Conservation (phyloP, 352 stramenopile genomes). For the Globisporangium recalcitrans region DNA sequence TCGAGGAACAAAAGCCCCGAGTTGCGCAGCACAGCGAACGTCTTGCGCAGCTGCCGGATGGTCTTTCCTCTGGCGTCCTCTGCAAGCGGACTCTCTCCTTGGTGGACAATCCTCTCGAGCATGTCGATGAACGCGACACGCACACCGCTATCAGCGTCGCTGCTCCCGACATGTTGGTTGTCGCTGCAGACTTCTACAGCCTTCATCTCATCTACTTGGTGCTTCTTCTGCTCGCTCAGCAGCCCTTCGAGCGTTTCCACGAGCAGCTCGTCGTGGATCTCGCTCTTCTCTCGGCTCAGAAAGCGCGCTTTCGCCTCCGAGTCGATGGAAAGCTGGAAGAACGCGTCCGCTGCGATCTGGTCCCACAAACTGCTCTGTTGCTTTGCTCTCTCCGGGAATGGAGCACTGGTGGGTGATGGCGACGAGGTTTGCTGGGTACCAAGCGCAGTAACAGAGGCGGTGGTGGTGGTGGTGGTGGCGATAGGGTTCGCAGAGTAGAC, state of each 20-base stretch:
- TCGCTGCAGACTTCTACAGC: neutral
- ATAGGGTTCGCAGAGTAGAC: conserved; percentile 28
- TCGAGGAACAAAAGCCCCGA: conserved; percentile 54
- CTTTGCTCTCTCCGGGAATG: neutral
- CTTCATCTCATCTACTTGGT: no score
- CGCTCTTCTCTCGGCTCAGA: conserved; percentile 13
- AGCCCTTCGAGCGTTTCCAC: conserved; percentile 33
- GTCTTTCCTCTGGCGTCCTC: neutral
- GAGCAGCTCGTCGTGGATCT: conserved; percentile 27
- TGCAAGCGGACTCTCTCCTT: neutral
- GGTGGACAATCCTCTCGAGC: conserved; percentile 1
- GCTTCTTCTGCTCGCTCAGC: conserved; percentile 23
- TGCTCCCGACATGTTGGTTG: neutral
- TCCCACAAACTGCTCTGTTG: conserved; percentile 29
- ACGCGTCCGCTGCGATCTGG: conserved; percentile 27
- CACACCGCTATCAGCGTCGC: neutral
- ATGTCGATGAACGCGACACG: conserved; percentile 16
- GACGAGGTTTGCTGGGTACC: neutral
- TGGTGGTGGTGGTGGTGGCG: neutral
- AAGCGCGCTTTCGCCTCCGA: conserved; percentile 25
- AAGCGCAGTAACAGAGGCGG: neutral
- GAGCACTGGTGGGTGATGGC: neutral
- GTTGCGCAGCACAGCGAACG: conserved; percentile 38
- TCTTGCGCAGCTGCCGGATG: conserved; percentile 24
- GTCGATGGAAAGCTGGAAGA: conserved; percentile 38